Evolutionary conservation across 169 alveolate genomes (phyloP), one percentile per base, ranked within the genome.

Genomic region (Eimeria maxima): DNA sequence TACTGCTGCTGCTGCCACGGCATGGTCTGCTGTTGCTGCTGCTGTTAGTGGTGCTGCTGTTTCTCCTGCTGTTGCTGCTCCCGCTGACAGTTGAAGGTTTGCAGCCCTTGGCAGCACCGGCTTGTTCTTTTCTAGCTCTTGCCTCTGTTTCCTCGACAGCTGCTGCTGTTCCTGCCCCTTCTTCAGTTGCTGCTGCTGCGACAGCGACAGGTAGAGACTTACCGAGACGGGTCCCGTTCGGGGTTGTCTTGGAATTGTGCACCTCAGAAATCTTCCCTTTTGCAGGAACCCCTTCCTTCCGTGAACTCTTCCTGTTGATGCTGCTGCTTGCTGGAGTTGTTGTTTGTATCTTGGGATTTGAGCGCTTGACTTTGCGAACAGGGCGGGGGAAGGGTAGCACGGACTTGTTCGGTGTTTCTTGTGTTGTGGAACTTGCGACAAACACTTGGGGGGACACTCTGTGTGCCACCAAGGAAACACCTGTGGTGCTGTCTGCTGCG

Each of bases 361-460:
- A 33, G 24, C 50, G 90, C n/a, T 50, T 80, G 69, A 80, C 2
- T 47, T 50, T 80, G n/a, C 90, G 11, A 6, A 63, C 90, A 4
- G 90, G 71, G 38, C 90, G 90, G 67, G 90, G 90, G n/a, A 80
- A n/a, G 45, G 90, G 67, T 18, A 80, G 67, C 11, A 57, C 90
- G 7, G 63, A 53, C 10, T 38, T 67, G n/a, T 42, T 38, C 20
- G 45, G 44, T 2, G 38, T 27, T 47, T 8, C 69, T 33, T 63
- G 69, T 24, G 38, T 22, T 22, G 90, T 13, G 38, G 38, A 33
- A 7, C 47, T 67, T 14, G 69, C 45, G 4, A 45, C 67, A 47
- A 80, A 45, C 10, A 67, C 90, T 20, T 45, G 67, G 22, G 90
- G 69, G n/a, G 90, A 57, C 18, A 80, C 69, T 22, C 90, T 57